These are phyloP conservation scores for Lactifluus subvellereus DNA, from an alignment of 768 basidiomycete species.

Conservation along the genomic window DNA sequence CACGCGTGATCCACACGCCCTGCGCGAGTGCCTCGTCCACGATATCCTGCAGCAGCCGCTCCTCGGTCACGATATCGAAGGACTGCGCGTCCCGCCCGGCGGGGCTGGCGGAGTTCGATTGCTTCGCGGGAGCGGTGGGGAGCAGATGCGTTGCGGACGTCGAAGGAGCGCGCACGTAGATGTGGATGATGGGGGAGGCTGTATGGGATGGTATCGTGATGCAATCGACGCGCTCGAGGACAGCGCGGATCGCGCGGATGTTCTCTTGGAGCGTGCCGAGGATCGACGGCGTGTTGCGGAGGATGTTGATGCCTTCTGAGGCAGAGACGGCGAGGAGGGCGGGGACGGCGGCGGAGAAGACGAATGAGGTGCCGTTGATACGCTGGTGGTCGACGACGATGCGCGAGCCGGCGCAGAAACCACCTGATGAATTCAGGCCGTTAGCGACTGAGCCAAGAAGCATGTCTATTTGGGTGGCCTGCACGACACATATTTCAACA, in stretches of 20 bases:
- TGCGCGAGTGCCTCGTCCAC: constrained; percentile 81
- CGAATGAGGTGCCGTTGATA: constrained; percentile 92
- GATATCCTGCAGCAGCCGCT: constrained; percentile 80
- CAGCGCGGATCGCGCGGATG: constrained; percentile 63
- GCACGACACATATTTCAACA: not conserved
- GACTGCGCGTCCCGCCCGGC: constrained; percentile 41
- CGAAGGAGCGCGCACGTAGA: constrained; percentile 48
- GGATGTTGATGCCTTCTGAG: constrained; percentile 77
- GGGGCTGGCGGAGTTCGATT: constrained; percentile 45
- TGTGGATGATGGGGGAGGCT: constrained; percentile 83
- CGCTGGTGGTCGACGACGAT: constrained; percentile 91
- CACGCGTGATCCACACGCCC: constrained; percentile 81
- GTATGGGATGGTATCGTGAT: constrained; percentile 84
- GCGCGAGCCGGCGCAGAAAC: constrained; percentile 89
- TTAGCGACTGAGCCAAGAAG: constrained; percentile 87
- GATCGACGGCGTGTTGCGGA: constrained; percentile 69
- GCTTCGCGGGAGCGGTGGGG: constrained; percentile 32
- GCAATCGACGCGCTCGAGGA: constrained; percentile 78
- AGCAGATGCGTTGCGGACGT: constrained; percentile 27
- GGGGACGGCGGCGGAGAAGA: constrained; percentile 95
- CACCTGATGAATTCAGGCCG: constrained; percentile 77
- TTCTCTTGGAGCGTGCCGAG: constrained; percentile 78
- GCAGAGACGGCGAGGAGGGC: constrained; percentile 82
- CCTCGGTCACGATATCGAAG: constrained; percentile 63
- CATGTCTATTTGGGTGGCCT: constrained; percentile 73